phyloP scores from a whole-genome alignment of 768 basidiomycete genomes.

The Tulasnella calospora region DNA sequence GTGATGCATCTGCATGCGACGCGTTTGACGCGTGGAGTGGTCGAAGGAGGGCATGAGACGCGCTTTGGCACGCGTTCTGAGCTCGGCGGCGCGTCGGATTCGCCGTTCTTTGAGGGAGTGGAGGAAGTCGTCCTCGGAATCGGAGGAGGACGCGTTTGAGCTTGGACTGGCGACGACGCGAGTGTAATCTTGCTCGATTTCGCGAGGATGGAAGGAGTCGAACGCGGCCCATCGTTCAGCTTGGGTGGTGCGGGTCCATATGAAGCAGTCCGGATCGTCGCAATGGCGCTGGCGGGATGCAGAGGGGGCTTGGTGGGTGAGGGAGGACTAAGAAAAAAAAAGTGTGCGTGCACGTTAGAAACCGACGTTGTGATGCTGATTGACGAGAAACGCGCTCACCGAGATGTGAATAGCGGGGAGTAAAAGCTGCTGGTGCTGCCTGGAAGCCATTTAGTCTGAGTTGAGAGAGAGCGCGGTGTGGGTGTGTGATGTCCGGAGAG shows the following conservation, averaged over 20 bases:
- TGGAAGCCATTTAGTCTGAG: background rate
- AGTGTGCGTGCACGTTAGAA: background rate
- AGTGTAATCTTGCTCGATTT: background rate
- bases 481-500: conserved; percentile 17
- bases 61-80: conserved; percentile 23
- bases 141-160: conserved; percentile 1
- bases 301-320: background rate
- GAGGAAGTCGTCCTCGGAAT: conserved; percentile 7
- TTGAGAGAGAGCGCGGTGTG: conserved; percentile 8
- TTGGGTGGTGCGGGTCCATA: conserved; percentile 4
- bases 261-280: conserved; percentile 21
- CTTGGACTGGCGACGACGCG: background rate
- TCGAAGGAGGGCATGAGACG: conserved; percentile 22
- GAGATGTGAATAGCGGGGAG: conserved; percentile 9
- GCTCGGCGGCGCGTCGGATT: conserved; percentile 8
- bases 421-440: background rate
- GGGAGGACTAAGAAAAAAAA: background rate
- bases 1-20: background rate
- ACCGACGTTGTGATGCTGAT: background rate
- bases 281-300: conserved; percentile 4
- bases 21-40: conserved; percentile 5
- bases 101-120: conserved; percentile 5
- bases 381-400: background rate
- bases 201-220: conserved; percentile 21
- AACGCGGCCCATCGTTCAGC: conserved; percentile 20